These are phyloP conservation scores for Thielaviopsis musarum DNA, from an alignment of 2,329 filamentous ascomycete species.

Conservation along the genomic window DNA sequence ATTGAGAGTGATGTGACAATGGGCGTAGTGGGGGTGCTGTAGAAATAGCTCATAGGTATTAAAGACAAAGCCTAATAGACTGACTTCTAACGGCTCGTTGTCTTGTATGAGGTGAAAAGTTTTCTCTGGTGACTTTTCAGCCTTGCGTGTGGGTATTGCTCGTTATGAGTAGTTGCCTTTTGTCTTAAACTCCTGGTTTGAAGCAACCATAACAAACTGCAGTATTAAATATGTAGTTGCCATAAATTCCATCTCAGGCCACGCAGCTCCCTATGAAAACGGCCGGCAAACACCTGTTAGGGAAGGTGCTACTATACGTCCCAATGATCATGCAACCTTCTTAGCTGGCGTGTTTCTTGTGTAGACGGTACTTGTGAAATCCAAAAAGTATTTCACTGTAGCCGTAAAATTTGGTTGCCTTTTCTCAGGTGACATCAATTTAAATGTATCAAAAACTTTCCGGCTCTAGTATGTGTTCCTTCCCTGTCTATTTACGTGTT, in stretches of 20 bases:
- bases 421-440: background rate
- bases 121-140: background rate
- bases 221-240: background rate
- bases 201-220: background rate
- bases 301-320: background rate
- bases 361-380: background rate
- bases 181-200: background rate
- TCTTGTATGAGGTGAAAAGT: background rate
- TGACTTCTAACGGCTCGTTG: background rate
- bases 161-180: background rate
- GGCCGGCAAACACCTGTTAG: background rate
- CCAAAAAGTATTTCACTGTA: background rate
- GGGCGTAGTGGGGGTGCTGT: background rate
- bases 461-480: background rate
- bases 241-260: background rate
- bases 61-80: background rate
- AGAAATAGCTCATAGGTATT: background rate
- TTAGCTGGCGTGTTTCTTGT: background rate
- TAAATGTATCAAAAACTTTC: background rate
- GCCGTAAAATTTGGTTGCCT: background rate
- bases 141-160: background rate
- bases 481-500: background rate
- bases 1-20: no score
- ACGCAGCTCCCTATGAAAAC: background rate
- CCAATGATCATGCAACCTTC: background rate